Evolutionary conservation across 2,329 filamentous ascomycete species (phyloP), one percentile per base, ranked within the genome.

Genomic region (Magnaporthiopsis rhizophila): DNA sequence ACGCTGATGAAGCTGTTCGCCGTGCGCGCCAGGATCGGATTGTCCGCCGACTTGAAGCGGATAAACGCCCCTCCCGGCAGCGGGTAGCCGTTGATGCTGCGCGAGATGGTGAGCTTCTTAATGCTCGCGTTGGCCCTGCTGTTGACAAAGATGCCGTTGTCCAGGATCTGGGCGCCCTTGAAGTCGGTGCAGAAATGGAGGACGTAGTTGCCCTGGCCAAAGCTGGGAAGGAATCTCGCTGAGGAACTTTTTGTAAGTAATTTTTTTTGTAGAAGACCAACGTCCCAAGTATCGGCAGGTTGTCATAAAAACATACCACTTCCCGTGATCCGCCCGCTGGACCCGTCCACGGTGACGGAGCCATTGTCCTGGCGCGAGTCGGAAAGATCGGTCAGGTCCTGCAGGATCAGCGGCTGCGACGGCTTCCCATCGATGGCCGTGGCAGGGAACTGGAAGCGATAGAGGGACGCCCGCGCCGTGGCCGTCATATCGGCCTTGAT

Each of bases 1-100:
- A 78, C 75, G 71, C 85, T 89, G 69, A 91, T 86, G 73, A 90
- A 89, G 67, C 88, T 91, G 9, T 90, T 76, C 0, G 88, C 89
- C 7, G 89, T 86, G 38, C 89, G 82, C 13, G 82, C 88, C 9
- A 83, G 73, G n/a, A 92, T 81, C 2, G 82, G 81, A 2, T 78
- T 76, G 58, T 80, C 73, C 0, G 71, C 73, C 0, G 80, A 77
- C 21, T 82, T 72, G 69, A 91, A 90, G 58, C 85, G 80, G 28
- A 85, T 80, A 75, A 87, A 91, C 0, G 83, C 87, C 6, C 88
- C 88, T 0, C 81, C 85, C 0, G 86, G 85, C 2, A 86, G 73
- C 2, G 80, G 80, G 50, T 83, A 83, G 13, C 77, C 78, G 67
- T 84, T 83, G 65, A 83, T 79, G 2, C 79, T 81, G 7, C 78